Base-by-base conservation (phyloP, 495 filamentous ascomycete genomes). In the Penicillium waksmanii region DNA sequence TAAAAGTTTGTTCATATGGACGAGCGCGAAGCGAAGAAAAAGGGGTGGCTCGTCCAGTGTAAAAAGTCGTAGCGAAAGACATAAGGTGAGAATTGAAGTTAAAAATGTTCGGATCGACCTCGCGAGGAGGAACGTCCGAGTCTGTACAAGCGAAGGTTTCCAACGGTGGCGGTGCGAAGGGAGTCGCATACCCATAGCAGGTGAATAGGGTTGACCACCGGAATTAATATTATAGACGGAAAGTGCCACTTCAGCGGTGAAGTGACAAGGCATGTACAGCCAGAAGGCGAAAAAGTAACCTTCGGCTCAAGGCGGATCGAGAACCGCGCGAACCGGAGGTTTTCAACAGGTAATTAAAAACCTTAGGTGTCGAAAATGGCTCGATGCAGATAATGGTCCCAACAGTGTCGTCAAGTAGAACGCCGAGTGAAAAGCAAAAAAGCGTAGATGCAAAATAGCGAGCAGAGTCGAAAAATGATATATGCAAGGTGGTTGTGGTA, bases 211-310 rank as follows among this genome's bases (percentile, higher is more conserved):
- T 56, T 60, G 23, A 57, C 57, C 66, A 69, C 74, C 65, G 69
- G 68, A 66, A 77, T 79, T 79, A 79, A 66, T 57, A 79, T 79
- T 79, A 79, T 76, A 51, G 69, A 77, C 76, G 72, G 74, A 75
- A 58, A 50, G 27, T 23, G 54, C 47, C 57, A 50, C 49, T 40
- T 49, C 65, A 59, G 58, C 33, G 34, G 49, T 31, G 53, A 49
- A 36, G 57, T 60, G 60, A 63, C 51, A 58, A 68, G 67, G 65
- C 70, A 74, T 74, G 66, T 74, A 72, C 71, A 74, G 61, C 65
- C 66, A 66, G 56, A 67, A 69, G 58, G 61, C 65, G 61, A 68
- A 58, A 62, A 62, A 27, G 56, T 61, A 61, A 69, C 71, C 68
- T 60, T 65, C 69, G 44, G 62, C 58, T 58, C 60, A 53, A 61